phyloP scores from a whole-genome alignment of 768 basidiomycete species.

The Ramaria sp. region DNA sequence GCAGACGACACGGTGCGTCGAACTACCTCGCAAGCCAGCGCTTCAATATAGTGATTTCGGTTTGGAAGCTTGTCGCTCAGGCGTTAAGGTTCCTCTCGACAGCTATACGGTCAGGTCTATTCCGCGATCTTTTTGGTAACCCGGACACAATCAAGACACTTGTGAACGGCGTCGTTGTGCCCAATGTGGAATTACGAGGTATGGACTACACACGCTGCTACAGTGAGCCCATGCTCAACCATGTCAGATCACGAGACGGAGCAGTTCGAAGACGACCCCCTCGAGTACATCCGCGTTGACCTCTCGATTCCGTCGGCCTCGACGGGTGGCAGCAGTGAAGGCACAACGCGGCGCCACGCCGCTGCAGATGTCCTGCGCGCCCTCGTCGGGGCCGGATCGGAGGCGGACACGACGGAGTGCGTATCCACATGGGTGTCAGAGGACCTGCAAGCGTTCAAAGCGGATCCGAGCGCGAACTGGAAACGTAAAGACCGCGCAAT shows the following conservation, averaged over 20 bases:
- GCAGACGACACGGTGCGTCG: constrained; percentile 60
- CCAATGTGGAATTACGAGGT: constrained; percentile 80
- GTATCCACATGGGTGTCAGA: constrained; percentile 75
- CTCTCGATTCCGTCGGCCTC: constrained; percentile 51
- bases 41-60: background rate
- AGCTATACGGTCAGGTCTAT: constrained; percentile 83
- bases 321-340: constrained; percentile 43
- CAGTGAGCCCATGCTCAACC: background rate
- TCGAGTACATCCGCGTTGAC: constrained; percentile 88
- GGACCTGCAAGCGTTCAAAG: constrained; percentile 57
- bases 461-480: constrained; percentile 54
- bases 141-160: constrained; percentile 74
- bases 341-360: constrained; percentile 80
- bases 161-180: constrained; percentile 83
- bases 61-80: constrained; percentile 70
- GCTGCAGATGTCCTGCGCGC: constrained; percentile 95
- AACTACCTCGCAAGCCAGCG: background rate
- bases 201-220: constrained; percentile 4
- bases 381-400: constrained; percentile 59
- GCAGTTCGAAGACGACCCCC: constrained; percentile 93
- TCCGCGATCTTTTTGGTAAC: constrained; percentile 40
- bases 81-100: constrained; percentile 86
- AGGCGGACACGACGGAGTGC: constrained; percentile 78
- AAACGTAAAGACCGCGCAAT: constrained; percentile 90
- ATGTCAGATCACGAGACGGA: constrained; percentile 73